These are phyloP conservation scores for Colletotrichum sidae DNA, from an alignment of 2,329 filamentous ascomycete species.

Conservation along the genomic window DNA sequence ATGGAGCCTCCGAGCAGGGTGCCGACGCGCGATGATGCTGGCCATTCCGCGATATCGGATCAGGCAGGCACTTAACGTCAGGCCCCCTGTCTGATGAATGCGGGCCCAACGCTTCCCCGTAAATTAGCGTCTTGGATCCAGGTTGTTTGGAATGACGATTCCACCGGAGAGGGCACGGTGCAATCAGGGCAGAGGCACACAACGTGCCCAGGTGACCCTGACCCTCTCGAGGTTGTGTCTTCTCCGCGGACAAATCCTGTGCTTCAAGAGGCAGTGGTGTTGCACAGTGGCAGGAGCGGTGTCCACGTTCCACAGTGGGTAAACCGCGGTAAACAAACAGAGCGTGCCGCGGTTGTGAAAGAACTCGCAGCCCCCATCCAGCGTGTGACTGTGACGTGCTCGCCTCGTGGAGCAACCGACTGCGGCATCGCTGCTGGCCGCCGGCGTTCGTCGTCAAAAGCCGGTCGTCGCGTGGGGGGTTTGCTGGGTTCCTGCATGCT, in stretches of 20 bases:
- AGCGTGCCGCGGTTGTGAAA: constrained; percentile 19
- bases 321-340: constrained; percentile 24
- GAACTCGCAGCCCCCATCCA: constrained; percentile 10
- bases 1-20: constrained; percentile 17
- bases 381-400: constrained; percentile 29
- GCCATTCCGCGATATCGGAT: constrained; percentile 36
- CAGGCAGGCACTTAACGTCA: constrained; percentile 36
- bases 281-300: background rate
- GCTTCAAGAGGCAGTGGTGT: background rate
- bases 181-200: constrained; percentile 31
- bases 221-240: constrained; percentile 26
- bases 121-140: constrained; percentile 30
- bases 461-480: background rate
- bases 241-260: constrained; percentile 30
- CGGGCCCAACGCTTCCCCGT: constrained; percentile 32
- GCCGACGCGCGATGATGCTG: constrained; percentile 35
- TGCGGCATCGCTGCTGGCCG: constrained; percentile 26
- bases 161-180: constrained; percentile 26
- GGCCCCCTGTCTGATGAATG: constrained; percentile 26
- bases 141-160: constrained; percentile 31
- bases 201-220: constrained; percentile 12
- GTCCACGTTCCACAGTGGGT: background rate
- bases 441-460: constrained; percentile 2
- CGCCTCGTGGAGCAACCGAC: background rate
- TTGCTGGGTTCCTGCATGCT: constrained; percentile 1